phyloP scores from a whole-genome alignment of 805 yeast genomes.

The Wickerhamiella vanderwaltii region DNA sequence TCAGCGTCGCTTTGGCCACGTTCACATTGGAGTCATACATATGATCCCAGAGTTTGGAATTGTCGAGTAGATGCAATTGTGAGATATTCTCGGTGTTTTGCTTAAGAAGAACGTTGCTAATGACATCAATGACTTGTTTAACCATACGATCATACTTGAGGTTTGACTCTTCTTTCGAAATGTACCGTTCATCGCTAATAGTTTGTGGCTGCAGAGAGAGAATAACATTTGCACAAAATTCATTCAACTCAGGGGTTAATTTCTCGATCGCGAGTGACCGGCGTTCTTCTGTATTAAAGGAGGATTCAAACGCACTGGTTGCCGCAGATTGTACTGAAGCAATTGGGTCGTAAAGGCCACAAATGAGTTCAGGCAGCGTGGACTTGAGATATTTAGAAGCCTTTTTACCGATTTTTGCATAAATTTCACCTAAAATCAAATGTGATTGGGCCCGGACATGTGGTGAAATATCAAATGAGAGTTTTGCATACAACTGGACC shows the following conservation, averaged over 20 bases:
- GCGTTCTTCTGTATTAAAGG: conserved; percentile 46
- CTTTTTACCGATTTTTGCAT: conserved; percentile 39
- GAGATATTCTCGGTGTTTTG: conserved; percentile 12
- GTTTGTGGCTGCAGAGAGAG: conserved; percentile 47
- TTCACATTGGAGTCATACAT: conserved; percentile 31
- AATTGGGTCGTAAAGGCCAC: conserved; percentile 63
- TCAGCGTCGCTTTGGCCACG: conserved; percentile 34
- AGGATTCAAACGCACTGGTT: conserved; percentile 33
- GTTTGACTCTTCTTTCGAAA: conserved; percentile 51
- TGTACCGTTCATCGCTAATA: conserved; percentile 62
- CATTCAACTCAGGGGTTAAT: conserved; percentile 44
- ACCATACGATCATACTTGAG: conserved; percentile 51
- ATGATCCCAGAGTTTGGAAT: conserved; percentile 38
- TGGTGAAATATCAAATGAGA: conserved; percentile 60
- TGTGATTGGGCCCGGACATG: conserved; percentile 52
- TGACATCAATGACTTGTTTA: conserved; percentile 33
- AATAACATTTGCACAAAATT: conserved; percentile 41
- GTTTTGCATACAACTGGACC: conserved; percentile 68
- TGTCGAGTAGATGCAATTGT: conserved; percentile 26
- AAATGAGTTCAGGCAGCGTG: conserved; percentile 59
- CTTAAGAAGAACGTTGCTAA: conserved; percentile 6
- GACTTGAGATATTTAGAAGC: conserved; percentile 57
- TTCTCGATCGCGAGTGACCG: conserved; percentile 49
- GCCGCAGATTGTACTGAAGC: conserved; percentile 44
- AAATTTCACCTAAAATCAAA: conserved; percentile 46